phyloP scores from a whole-genome alignment of 345 rosid species.

The Salix exigua region DNA sequence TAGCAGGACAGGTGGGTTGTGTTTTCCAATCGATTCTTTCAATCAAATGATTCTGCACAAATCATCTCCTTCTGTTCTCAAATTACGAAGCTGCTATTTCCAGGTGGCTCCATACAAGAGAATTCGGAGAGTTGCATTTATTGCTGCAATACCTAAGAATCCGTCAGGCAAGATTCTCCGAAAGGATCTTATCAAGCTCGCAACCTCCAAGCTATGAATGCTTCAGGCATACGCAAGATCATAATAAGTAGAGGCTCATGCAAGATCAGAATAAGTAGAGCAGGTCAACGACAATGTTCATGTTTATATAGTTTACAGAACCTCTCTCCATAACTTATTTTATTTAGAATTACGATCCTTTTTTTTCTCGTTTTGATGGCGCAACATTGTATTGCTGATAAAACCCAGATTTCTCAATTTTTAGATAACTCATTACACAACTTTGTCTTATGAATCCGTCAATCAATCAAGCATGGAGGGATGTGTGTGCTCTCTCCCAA shows the following conservation, averaged over 20 bases:
- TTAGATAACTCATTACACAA: no score
- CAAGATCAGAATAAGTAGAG: neutral
- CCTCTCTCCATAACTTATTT: neutral
- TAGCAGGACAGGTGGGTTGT: conserved; percentile 52
- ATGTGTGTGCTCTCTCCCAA: neutral
- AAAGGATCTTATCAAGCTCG: conserved; percentile 74
- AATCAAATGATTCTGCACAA: neutral
- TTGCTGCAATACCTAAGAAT: conserved; percentile 64
- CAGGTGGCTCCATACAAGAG: conserved; percentile 88
- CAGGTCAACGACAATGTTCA: neutral
- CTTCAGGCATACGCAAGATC: neutral
- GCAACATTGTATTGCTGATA: no score
- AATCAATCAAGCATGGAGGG: no score
- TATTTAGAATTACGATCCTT: neutral
- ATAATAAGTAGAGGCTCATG: neutral
- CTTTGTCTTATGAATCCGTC: no score
- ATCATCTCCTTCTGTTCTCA: neutral
- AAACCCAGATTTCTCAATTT: no score
- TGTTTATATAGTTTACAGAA: neutral
- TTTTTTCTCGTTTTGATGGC: no score
- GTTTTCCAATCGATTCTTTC: neutral
- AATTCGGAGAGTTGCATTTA: conserved; percentile 56
- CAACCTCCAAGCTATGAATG: conserved; percentile 64
- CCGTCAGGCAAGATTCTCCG: conserved; percentile 82
- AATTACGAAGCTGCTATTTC: neutral